Evolutionary conservation across 1,284 basidiomycete genomes (phyloP), one percentile per base, ranked within the genome.

Genomic region (Hemileia vastatrix): DNA sequence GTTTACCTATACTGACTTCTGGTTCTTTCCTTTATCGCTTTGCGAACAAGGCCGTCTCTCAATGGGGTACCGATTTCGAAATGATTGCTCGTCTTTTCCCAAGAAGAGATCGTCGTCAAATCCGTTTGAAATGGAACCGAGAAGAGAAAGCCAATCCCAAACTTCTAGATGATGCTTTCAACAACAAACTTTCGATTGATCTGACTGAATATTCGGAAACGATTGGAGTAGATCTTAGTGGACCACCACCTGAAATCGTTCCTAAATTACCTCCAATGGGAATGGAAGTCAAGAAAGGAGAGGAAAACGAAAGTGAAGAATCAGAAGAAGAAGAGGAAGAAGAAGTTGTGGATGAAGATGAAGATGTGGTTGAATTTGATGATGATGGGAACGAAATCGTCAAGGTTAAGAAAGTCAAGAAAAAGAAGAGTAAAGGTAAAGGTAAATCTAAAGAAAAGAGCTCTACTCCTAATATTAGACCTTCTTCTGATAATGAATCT

Each of bases 51-150:
- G 88, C 88, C 9, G 77, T 93, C 36, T 81, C 84, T 3, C 88
- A 90, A 72, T 92, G 90, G 72, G 90, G 90, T 36, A 88, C 91
- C 72, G 91, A 93, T 68, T 93, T 92, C 71, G 90, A 93, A 73
- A 82, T 93, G 63, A 90, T 93, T 63, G 86, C 90, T 1, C 85
- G 85, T 65, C 81, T 91, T 8, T 81, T 93, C 36, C 88, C 89
- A 27, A 85, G 86, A 15, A 84, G 90, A n/a, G 86, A 88, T 70
- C 81, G 90, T 15, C 87, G 86, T 68, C 84, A 88, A 50, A 91
- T 91, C 77, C 90, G 90, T 77, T 86, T 86, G 71, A 94, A 94
- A 75, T 93, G 90, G 79, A 90, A 87, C 70, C 80, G 83, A 0
- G 90, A 93, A 75, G 90, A 93, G 74, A 87, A 27, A 27, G 27